A percentile compares a stretch with the other conserved stretches of the same genome.
These are phyloP conservation scores for Russula vinacea DNA, from an alignment of 768 basidiomycete species.

Conservation along the genomic window DNA sequence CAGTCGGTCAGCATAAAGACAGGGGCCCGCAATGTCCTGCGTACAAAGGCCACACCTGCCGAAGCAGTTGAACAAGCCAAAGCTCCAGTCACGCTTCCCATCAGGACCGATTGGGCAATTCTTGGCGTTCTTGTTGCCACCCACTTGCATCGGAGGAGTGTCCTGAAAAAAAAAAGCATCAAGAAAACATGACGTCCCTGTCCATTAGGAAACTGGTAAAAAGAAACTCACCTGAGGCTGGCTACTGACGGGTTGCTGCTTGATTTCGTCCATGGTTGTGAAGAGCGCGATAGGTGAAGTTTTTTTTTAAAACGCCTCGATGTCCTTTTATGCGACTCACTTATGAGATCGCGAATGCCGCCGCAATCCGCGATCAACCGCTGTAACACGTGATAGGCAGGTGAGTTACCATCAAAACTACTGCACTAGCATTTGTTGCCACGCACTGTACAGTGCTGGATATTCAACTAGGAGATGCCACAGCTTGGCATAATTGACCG, in stretches of 20 bases:
- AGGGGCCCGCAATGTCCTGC: not conserved
- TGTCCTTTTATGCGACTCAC: too few relatives aligned
- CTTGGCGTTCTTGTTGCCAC: conserved; percentile 30
- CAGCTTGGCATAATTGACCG: too few relatives aligned
- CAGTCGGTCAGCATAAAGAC: not conserved
- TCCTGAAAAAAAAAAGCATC: not conserved
- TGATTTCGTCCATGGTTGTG: not conserved
- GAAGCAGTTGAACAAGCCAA: conserved; percentile 33
- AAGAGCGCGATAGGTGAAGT: not conserved
- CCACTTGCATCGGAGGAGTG: conserved; percentile 5
- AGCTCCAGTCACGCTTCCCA: conserved; percentile 39
- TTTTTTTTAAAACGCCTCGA: too few relatives aligned
- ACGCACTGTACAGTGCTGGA: too few relatives aligned
- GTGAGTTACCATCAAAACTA: too few relatives aligned
- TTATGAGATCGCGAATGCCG: too few relatives aligned
- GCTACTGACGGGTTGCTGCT: not conserved
- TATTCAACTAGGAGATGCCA: too few relatives aligned
- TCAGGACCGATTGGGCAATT: conserved; percentile 31
- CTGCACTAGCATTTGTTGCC: too few relatives aligned
- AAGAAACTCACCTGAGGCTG: not conserved
- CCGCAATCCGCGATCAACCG: too few relatives aligned
- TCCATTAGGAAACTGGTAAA: not conserved
- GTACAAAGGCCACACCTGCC: conserved; percentile 33
- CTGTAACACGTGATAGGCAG: too few relatives aligned
- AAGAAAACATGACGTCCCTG: not conserved